These are phyloP conservation scores for Xylariaceae sp. DNA, from an alignment of 2,329 filamentous ascomycete species.

Conservation along the genomic window DNA sequence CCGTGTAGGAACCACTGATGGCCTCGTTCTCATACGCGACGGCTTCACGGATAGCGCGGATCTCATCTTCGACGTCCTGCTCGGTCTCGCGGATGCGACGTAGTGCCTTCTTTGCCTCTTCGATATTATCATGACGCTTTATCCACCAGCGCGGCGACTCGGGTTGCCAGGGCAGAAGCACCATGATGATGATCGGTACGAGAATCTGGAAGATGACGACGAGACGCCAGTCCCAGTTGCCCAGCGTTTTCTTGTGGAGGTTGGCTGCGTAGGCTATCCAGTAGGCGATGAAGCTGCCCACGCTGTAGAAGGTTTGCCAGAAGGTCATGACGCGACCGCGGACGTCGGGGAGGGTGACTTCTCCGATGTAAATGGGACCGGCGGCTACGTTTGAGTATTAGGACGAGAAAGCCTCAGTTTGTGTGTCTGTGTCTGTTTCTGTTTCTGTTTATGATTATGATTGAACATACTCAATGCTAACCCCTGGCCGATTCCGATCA, in stretches of 20 bases:
- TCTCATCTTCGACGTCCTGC: constrained; percentile 61
- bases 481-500: constrained; percentile 66
- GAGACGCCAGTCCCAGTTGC: constrained; percentile 69
- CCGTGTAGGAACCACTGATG: constrained; percentile 55
- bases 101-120: constrained; percentile 54
- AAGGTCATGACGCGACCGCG: constrained; percentile 63
- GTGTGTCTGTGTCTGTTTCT: too few species aligned
- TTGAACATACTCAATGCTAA: constrained; percentile 49
- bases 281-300: constrained; percentile 60
- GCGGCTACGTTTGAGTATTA: constrained; percentile 40
- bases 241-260: constrained; percentile 49
- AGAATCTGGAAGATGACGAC: constrained; percentile 68
- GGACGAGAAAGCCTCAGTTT: too few species aligned
- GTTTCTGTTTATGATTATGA: too few species aligned
- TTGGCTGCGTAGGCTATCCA: constrained; percentile 60
- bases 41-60: constrained; percentile 59
- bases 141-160: constrained; percentile 66
- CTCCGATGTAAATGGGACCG: constrained; percentile 66
- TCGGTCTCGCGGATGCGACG: constrained; percentile 57
- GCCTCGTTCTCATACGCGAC: constrained; percentile 67
- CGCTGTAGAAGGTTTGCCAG: constrained; percentile 63
- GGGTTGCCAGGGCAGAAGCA: constrained; percentile 58
- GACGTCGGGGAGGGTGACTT: constrained; percentile 58
- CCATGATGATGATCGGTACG: constrained; percentile 57
- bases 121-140: constrained; percentile 53